These are phyloP conservation scores for Lactarius pseudohatsudake DNA, from an alignment of 768 basidiomycete species.

Conservation along the genomic window DNA sequence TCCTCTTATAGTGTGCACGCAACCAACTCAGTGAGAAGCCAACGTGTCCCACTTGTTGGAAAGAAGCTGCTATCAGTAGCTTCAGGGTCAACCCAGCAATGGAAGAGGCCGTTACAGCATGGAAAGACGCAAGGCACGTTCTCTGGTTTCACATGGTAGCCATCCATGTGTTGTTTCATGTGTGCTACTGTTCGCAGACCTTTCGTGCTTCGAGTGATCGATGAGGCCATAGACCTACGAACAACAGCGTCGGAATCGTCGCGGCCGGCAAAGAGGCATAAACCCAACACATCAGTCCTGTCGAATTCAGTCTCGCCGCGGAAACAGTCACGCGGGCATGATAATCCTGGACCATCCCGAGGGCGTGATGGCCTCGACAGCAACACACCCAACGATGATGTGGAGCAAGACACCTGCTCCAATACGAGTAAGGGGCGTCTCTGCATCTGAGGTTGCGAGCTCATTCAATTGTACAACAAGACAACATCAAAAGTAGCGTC, in stretches of 20 bases:
- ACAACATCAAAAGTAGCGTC: neutral
- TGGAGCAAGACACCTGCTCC: neutral
- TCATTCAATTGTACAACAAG: slow-evolving; percentile 7
- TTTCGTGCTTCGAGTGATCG: slow-evolving; percentile 21
- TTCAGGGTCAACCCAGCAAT: slow-evolving; percentile 40
- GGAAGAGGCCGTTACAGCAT: slow-evolving; percentile 40
- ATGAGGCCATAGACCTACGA: slow-evolving; percentile 7
- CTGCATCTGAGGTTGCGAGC: neutral
- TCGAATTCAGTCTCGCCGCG: neutral
- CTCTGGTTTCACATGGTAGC: neutral
- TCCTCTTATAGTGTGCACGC: slow-evolving; percentile 39
- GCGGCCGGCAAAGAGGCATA: slow-evolving; percentile 25
- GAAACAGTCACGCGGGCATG: neutral
- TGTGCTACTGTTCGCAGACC: slow-evolving; percentile 12
- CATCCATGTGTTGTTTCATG: slow-evolving; percentile 13
- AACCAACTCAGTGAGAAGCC: slow-evolving; percentile 37
- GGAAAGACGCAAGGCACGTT: slow-evolving; percentile 40
- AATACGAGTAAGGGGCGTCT: slow-evolving; percentile 2
- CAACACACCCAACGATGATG: slow-evolving; percentile 8
- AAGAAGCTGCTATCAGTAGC: slow-evolving; percentile 35
- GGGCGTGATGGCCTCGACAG: neutral
- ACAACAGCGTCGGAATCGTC: slow-evolving; percentile 3
- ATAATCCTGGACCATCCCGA: neutral
- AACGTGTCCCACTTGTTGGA: slow-evolving; percentile 41
- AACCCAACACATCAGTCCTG: slow-evolving; percentile 22